Evolutionary conservation across 2,329 filamentous ascomycete species (phyloP).

Genomic region (Dactylellina sp.): DNA sequence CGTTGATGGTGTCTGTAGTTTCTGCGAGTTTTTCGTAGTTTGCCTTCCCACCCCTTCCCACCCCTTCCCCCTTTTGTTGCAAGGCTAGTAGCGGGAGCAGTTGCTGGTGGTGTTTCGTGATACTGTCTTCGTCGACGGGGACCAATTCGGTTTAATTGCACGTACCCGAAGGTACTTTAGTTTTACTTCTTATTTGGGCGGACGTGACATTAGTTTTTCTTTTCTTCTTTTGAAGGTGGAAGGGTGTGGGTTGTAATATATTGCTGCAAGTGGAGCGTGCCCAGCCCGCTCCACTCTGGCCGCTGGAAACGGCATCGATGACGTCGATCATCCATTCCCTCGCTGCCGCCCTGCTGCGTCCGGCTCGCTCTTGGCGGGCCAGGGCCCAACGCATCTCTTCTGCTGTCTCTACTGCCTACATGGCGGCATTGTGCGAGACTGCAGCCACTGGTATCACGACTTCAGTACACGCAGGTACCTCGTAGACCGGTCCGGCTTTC

Average conservation of each 20-base stretch:
- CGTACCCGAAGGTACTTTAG: no score
- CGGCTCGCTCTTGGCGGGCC: conserved; percentile 11
- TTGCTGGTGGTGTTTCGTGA: not conserved
- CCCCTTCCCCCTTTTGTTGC: not conserved
- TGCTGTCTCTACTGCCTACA: not conserved
- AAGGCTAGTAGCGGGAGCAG: not conserved
- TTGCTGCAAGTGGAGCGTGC: no score
- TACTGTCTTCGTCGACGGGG: not conserved
- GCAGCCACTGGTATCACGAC: no score
- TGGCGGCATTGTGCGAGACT: no score
- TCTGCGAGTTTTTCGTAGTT: no score
- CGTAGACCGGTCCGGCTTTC: no score
- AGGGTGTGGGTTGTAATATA: no score
- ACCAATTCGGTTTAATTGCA: no score
- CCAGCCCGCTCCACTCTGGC: conserved; percentile 16
- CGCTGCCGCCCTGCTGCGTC: conserved; percentile 19
- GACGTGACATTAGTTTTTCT: no score
- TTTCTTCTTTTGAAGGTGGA: no score
- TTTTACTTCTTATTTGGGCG: no score
- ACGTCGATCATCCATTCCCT: conserved; percentile 42
- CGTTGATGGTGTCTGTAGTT: not conserved
- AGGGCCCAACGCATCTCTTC: not conserved
- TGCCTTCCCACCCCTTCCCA: not conserved
- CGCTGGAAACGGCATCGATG: conserved; percentile 53
- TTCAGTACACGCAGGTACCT: no score